Conservation (phyloP, 257 asterid genomes). For the Solanum gandarillasii region DNA sequence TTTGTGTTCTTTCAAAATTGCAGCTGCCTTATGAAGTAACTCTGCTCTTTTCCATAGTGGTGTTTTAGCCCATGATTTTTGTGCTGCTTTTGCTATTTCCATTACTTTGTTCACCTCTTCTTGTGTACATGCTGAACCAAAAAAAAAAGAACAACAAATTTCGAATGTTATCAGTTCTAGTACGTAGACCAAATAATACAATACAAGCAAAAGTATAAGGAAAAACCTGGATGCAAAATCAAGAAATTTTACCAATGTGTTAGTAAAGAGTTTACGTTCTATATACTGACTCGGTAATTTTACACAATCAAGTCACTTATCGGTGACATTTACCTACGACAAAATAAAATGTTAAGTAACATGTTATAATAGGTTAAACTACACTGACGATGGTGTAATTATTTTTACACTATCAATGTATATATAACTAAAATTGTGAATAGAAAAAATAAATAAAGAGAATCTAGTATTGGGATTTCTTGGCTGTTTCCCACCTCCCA, state of each 20-base stretch:
- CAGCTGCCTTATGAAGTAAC: slow-evolving; percentile 97
- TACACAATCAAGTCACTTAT: not conserved
- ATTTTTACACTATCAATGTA: not conserved
- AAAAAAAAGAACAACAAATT: no score
- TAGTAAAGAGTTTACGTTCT: not conserved
- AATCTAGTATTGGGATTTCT: not conserved
- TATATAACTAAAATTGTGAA: not conserved
- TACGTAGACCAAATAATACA: not conserved
- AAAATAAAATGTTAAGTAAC: not conserved
- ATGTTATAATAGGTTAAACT: not conserved
- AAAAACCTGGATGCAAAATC: not conserved
- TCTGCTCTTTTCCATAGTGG: slow-evolving; percentile 97
- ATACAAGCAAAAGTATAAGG: not conserved
- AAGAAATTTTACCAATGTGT: not conserved
- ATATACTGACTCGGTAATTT: not conserved
- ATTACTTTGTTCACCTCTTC: slow-evolving; percentile 90
- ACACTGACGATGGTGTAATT: not conserved
- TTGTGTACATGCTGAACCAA: slow-evolving; percentile 67
- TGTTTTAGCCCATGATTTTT: slow-evolving; percentile 81
- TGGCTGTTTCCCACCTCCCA: not conserved
- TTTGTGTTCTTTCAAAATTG: slow-evolving; percentile 79
- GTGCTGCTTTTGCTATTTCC: slow-evolving; percentile 67
- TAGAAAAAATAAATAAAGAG: not conserved
- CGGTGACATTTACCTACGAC: not conserved
- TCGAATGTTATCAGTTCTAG: rapidly evolving